A percentile compares a stretch with the other conserved stretches of the same genome.
These are phyloP conservation scores for Platanus orientalis DNA, from an alignment of 164 flowering plant genomes.

Conservation along the genomic window DNA sequence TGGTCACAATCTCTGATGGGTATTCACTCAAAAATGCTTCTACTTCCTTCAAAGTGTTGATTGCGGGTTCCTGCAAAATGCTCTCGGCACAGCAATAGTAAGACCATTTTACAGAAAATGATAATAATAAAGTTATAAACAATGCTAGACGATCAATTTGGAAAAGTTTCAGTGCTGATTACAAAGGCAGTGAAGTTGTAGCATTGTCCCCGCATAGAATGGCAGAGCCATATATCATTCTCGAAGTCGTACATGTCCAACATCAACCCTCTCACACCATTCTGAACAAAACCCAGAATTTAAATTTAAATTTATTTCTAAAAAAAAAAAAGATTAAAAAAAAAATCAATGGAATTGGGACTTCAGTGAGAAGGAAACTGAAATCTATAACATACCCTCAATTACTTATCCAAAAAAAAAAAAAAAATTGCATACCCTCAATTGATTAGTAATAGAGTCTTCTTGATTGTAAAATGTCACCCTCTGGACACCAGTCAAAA, in stretches of 20 bases:
- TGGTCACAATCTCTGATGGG: slow-evolving; percentile 86
- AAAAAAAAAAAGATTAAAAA: background rate
- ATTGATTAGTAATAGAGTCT: slow-evolving; percentile 83
- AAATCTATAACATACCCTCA: slow-evolving; percentile 41
- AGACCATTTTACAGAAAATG: background rate
- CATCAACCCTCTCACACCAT: slow-evolving; percentile 98
- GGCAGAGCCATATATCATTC: slow-evolving; percentile 96
- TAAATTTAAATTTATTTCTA: background rate
- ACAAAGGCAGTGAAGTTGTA: slow-evolving; percentile 98
- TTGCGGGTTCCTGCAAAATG: slow-evolving; percentile 76
- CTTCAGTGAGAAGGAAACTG: slow-evolving; percentile 1
- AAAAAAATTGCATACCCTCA: slow-evolving; percentile 73
- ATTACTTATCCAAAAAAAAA: too few species aligned
- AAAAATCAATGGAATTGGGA: background rate
- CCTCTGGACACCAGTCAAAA: slow-evolving; percentile 63
- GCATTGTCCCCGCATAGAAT: slow-evolving; percentile 84
- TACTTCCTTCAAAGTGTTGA: slow-evolving; percentile 88
- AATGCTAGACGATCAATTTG: background rate
- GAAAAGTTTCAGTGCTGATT: slow-evolving; percentile 23
- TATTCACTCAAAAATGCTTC: slow-evolving; percentile 73
- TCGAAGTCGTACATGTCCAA: slow-evolving; percentile 96
- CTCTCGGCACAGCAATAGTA: slow-evolving; percentile 1
- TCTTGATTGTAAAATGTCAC: slow-evolving; percentile 91
- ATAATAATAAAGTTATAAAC: background rate
- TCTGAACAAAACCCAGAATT: slow-evolving; percentile 41